A percentile compares a stretch with the other conserved stretches of the same genome.
Conservation (phyloP, 1,284 basidiomycete species). For the Ceratobasidium sp. region DNA sequence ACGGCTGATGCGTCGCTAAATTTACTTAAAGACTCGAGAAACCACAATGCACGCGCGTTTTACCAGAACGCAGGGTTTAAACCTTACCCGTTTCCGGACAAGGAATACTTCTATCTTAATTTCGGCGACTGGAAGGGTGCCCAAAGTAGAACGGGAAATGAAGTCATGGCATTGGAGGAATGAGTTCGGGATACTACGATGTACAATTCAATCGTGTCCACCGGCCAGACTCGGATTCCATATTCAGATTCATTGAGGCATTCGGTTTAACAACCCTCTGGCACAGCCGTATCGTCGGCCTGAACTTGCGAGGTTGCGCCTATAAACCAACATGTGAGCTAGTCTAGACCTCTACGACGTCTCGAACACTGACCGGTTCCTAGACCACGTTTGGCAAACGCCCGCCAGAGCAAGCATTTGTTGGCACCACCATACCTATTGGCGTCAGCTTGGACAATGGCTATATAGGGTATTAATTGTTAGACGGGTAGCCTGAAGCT, state of each 20-base stretch:
- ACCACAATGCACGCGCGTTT: constrained; percentile 41
- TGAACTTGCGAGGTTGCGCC: not conserved
- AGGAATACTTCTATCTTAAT: constrained; percentile 37
- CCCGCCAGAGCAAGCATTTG: constrained; percentile 55
- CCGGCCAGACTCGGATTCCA: not conserved
- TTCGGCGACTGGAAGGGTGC: constrained; percentile 31
- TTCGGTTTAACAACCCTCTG: constrained; percentile 2
- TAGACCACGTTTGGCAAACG: constrained; percentile 57
- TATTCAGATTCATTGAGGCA: not conserved
- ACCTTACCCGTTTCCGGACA: constrained; percentile 32
- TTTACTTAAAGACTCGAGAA: constrained; percentile 31
- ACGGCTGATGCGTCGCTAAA: not conserved
- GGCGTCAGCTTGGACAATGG: constrained; percentile 54
- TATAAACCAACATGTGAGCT: not conserved
- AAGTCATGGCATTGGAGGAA: not conserved
- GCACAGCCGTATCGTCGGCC: constrained; percentile 1
- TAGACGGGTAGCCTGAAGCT: not conserved
- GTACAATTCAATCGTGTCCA: not conserved
- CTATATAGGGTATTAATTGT: not conserved
- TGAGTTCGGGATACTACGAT: not conserved
- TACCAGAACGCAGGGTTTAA: constrained; percentile 42
- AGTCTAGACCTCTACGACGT: not conserved
- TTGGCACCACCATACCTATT: constrained; percentile 56
- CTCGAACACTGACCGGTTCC: not conserved
- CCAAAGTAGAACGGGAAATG: not conserved